Base-by-base conservation (phyloP, 495 filamentous ascomycete genomes). In the Penicillium angulare region DNA sequence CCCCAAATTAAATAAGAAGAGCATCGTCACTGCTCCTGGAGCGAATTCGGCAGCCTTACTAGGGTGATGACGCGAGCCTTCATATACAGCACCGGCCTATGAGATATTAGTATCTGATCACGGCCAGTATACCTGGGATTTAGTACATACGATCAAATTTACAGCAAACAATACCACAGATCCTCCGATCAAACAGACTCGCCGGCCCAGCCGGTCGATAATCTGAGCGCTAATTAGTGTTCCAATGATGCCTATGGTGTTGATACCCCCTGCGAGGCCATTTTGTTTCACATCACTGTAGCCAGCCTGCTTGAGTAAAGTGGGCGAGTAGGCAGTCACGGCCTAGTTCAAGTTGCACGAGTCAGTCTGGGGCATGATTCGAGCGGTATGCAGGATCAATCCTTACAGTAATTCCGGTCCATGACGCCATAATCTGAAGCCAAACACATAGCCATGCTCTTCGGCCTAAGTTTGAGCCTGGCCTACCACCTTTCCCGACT, bases 211-310 rank as follows among this genome's bases (percentile, higher is more conserved):
- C 42, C 73, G 72, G 50, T 81, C 66, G 35, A 81, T 57, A 41
- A 80, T 78, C n/a, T 78, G 71, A 18, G 79, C 79, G 50, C 72
- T 75, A 34, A 80, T 76, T 18, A 80, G 76, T 3, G 77, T 79
- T 24, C 78, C 73, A 43, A 81, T 56, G 35, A 80, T 79, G 12
- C 79, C 76, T 44, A 80, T 66, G 9, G 77, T 79, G 57, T 82
- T 80, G 17, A 82, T 54, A 24, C 75, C 77, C 7, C 79, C 79
- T 5, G 78, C 68, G 5, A 82, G 67, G 34, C 78, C 76, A 40
- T 73, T 75, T 21, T 77, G 73, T 34, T 71, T 69, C 32, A 75
- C 53, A n/a, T 59, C 43, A 47, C 68, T 73, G 53, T 72, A 72
- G 7, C 74, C 69, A 23, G 74, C 74, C 27, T 73, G 67, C n/a